Conservation (phyloP, 2,329 filamentous ascomycete species). For the Cephalotrichum gorgonifer region DNA sequence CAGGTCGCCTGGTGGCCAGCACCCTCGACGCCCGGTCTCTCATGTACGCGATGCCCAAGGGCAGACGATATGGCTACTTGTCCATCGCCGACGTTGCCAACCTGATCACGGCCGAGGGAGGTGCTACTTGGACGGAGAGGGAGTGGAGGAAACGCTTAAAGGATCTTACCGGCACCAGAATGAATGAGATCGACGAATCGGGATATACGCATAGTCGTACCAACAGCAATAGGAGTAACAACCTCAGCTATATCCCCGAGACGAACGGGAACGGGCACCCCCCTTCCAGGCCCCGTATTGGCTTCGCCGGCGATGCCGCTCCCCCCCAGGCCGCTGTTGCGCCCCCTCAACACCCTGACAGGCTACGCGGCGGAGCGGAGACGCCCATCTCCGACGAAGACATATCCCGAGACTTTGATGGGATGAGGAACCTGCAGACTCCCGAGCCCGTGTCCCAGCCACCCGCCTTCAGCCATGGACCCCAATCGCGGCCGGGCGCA, state of each 20-base stretch:
- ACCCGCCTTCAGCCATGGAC: constrained; percentile 68
- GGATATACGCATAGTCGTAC: constrained; percentile 36
- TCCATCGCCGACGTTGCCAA: constrained; percentile 77
- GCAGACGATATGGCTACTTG: constrained; percentile 79
- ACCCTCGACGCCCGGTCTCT: constrained; percentile 77
- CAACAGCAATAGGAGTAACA: constrained; percentile 47
- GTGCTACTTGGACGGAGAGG: constrained; percentile 70
- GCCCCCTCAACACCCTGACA: too few species aligned
- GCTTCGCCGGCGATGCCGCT: constrained; percentile 49
- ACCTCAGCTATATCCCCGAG: constrained; percentile 32
- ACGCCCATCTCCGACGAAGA: constrained; percentile 49
- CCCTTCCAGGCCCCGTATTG: constrained; percentile 30
- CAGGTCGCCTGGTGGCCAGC: constrained; percentile 76
- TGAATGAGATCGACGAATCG: constrained; percentile 52
- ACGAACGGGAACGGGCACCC: constrained; percentile 26
- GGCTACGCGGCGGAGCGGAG: constrained; percentile 24
- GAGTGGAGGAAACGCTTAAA: constrained; percentile 89
- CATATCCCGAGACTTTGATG: constrained; percentile 41
- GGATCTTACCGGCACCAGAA: constrained; percentile 71
- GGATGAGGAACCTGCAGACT: constrained; percentile 46
- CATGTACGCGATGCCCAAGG: constrained; percentile 96
- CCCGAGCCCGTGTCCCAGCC: constrained; percentile 70
- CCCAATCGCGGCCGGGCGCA: constrained; percentile 60
- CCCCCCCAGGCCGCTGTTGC: too few species aligned
- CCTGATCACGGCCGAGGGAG: constrained; percentile 65